Base-by-base conservation (phyloP, 2,329 filamentous ascomycete species). In the Coniochaeta hoffmannii region DNA sequence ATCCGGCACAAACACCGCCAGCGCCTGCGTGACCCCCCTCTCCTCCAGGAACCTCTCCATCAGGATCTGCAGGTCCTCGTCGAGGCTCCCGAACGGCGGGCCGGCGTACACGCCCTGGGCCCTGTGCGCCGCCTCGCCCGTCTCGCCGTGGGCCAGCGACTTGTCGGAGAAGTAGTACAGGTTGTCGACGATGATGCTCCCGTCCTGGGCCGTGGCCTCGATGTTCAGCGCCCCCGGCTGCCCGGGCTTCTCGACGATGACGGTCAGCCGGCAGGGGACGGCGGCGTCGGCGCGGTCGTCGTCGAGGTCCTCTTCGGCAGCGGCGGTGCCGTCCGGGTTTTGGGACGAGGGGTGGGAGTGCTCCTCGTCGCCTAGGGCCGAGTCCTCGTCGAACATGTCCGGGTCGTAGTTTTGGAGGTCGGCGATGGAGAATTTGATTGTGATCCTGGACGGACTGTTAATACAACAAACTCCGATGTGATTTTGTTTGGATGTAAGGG, bases 1-100 rank as follows among this genome's bases (percentile, higher is more conserved):
- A 71, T 97, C 92, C 35, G 92, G 90, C 46, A 96, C 87, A 73
- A 97, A 97, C 63, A 92, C 76, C 54, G 92, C 93, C 65, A 99
- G 82, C 57, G 87, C 83, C 64, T 88, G 86, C 67, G 93, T 90
- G 73, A 99, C 84, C 61, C 93, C 94, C 64, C 94, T 85, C 81
- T 97, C 94, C 73, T 96, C 91, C 60, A 99, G 82, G 77, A 93
- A 99, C 64, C 88, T 85, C 81, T 97, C 93, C 70, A 97, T 80
- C 64, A 96, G 81, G 54, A 90, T 81, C 79, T 97, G 93, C 46
- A 99, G 83, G 70, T 97, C 93, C 76, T 97, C 91, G 69, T 99
- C 94, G 57, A 99, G 85, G 77, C 90, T 96, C 74, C 85, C 87
- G 71, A 97, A 97, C 55, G 90, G 89, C 59, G 94, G 94, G 55